Evolutionary conservation across 139 green algal species (phyloP).

Genomic region (Ulvella scutata): DNA sequence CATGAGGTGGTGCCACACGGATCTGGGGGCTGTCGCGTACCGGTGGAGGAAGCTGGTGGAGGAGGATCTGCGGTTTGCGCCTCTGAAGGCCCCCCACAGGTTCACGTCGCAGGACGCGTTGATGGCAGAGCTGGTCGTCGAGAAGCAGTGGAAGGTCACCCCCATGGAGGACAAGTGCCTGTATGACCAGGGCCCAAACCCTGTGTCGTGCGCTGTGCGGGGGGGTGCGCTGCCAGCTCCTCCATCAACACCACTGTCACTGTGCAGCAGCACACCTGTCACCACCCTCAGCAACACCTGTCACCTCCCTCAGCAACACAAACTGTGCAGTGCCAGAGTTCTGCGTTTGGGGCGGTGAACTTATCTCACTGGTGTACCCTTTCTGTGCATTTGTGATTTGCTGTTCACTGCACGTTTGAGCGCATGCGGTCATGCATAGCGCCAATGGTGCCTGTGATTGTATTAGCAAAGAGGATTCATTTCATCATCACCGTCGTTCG

Average conservation of each 20-base stretch:
- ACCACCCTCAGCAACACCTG: no score
- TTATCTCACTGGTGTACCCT: no score
- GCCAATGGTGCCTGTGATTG: no score
- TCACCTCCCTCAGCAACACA: no score
- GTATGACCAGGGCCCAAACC: background rate
- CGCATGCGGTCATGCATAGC: no score
- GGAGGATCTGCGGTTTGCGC: conserved; percentile 39
- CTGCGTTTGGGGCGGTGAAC: no score
- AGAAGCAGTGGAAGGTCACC: conserved; percentile 15
- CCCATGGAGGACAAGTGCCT: background rate
- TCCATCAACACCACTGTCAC: background rate
- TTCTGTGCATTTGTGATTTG: no score
- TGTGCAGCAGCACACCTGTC: no score
- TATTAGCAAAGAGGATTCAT: no score
- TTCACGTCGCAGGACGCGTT: conserved; percentile 43
- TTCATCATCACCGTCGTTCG: no score
- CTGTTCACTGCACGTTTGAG: no score
- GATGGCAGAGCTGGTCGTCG: conserved; percentile 31
- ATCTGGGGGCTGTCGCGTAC: conserved; percentile 54
- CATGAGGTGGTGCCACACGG: conserved; percentile 59
- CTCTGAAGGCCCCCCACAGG: conserved; percentile 13
- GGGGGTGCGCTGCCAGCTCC: background rate
- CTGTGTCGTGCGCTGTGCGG: background rate
- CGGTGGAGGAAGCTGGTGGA: conserved; percentile 27
- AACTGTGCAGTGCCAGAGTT: no score